Conservation (phyloP, 495 filamentous ascomycete genomes). For the Talaromyces trachyspermus region DNA sequence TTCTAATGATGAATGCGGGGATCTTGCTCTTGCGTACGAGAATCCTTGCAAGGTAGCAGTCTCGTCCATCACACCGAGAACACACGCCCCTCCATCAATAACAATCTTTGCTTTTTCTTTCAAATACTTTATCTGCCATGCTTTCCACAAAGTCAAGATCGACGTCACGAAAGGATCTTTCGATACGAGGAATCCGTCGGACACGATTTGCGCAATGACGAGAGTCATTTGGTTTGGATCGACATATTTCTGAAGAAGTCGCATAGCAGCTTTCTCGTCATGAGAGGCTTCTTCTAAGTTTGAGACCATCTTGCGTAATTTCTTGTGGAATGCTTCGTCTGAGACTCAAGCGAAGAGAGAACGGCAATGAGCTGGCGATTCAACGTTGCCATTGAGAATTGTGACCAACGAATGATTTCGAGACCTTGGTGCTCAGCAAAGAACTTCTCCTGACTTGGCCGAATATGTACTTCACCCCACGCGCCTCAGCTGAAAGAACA, state of each 20-base stretch:
- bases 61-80: slow-evolving; percentile 89
- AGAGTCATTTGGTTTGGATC: slow-evolving; percentile 81
- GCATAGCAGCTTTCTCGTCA: slow-evolving; percentile 52
- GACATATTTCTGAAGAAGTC: slow-evolving; percentile 62
- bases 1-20: slow-evolving; percentile 17
- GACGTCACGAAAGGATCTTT: slow-evolving; percentile 79
- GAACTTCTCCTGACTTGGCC: slow-evolving; percentile 85
- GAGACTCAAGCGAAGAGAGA: slow-evolving; percentile 65
- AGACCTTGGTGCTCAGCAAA: slow-evolving; percentile 58
- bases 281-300: slow-evolving; percentile 61
- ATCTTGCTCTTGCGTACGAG: slow-evolving; percentile 25
- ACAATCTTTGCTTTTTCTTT: slow-evolving; percentile 89
- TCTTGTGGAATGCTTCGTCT: slow-evolving; percentile 57
- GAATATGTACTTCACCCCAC: slow-evolving; percentile 60
- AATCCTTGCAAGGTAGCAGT: slow-evolving; percentile 67
- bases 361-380: slow-evolving; percentile 88
- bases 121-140: slow-evolving; percentile 75
- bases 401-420: slow-evolving; percentile 78
- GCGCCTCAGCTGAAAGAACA: slow-evolving; percentile 55
- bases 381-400: slow-evolving; percentile 64
- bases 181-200: slow-evolving; percentile 66
- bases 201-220: slow-evolving; percentile 63
- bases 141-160: slow-evolving; percentile 65
- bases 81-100: slow-evolving; percentile 74
- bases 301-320: slow-evolving; percentile 55